Base-by-base conservation (phyloP, 306 rosid species). In the Crataegus laevigata region DNA sequence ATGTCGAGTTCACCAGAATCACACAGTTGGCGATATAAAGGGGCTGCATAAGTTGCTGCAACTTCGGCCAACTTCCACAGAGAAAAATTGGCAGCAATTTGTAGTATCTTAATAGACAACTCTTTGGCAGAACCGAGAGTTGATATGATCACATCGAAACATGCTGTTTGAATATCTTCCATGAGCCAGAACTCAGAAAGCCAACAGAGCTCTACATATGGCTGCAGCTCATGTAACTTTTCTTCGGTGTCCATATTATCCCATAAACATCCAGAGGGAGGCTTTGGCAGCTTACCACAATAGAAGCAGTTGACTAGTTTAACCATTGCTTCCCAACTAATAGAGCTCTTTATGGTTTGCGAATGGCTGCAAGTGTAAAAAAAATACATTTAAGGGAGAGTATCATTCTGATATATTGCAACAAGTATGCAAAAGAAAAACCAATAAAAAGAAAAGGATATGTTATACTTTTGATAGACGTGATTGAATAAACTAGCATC, bases 161-260 rank as follows among this genome's bases (percentile, higher is more conserved):
- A 90, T 32, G 88, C 79, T 84, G 90, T 88, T 77, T 82, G 81
- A 73, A 90, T 61, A 78, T 84, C 82, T 84, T 88, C 88, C 78
- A 86, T 71, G 36, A 87, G 45, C 97, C 97, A 94, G 84, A 85
- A 86, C 70, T 91, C 94, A 57, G 89, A 82, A 67, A 94, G 91
- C 96, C 96, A 88, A 75, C 81, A 88, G 50, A 94, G 94, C 82
- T 94, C 98, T 76, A 89, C 75, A 76, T 89, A 94, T 51, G 90
- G 85, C 69, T 82, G 79, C 58, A 94, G 81, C 86, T 81, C 82
- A 28, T 61, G 58, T 34, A 94, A 78, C 89, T 91, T 94, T 80
- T 83, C 85, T 81, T 86, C 76, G 62, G 79, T 80, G 71, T 82
- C 80, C 97, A 90, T 89, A 71, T 85, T 86, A 81, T 82, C 80